Conservation (phyloP, 176 grass and related monocot species). For the Aechmea fasciata region DNA sequence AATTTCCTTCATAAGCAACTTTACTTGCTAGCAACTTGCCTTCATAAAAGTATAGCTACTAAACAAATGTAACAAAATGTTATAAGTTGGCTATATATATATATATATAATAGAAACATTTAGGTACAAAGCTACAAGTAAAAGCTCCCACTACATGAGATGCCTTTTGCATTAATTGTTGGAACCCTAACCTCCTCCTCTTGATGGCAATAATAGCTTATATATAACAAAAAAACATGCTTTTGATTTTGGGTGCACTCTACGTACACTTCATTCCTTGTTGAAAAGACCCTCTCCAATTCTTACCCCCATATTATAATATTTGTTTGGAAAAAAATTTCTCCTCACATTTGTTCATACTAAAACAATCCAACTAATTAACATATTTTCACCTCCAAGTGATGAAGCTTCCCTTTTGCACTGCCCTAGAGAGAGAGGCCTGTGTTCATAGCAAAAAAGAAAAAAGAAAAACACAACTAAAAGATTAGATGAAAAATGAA, state of each 20-base stretch:
- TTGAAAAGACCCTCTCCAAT: background rate
- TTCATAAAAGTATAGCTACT: too few species aligned
- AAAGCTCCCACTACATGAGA: background rate
- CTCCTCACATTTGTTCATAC: background rate
- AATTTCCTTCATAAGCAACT: too few species aligned
- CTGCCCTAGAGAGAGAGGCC: background rate
- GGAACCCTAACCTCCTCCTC: background rate
- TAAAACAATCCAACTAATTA: background rate
- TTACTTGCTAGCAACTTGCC: too few species aligned
- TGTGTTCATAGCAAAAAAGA: background rate
- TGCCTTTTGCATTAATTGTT: background rate
- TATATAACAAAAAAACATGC: background rate
- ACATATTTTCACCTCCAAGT: background rate
- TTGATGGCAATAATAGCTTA: background rate
- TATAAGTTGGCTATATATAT: too few species aligned
- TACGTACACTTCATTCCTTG: background rate
- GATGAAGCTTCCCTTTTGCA: background rate
- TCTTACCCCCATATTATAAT: background rate
- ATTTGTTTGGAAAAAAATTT: background rate
- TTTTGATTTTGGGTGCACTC: background rate
- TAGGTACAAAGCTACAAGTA: too few species aligned
- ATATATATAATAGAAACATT: too few species aligned
- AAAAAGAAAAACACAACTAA: background rate
- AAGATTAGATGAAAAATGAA: background rate
- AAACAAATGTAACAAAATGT: too few species aligned